Evolutionary conservation across 768 basidiomycete genomes (phyloP).

Genomic region (Hirschioporus abietinus): DNA sequence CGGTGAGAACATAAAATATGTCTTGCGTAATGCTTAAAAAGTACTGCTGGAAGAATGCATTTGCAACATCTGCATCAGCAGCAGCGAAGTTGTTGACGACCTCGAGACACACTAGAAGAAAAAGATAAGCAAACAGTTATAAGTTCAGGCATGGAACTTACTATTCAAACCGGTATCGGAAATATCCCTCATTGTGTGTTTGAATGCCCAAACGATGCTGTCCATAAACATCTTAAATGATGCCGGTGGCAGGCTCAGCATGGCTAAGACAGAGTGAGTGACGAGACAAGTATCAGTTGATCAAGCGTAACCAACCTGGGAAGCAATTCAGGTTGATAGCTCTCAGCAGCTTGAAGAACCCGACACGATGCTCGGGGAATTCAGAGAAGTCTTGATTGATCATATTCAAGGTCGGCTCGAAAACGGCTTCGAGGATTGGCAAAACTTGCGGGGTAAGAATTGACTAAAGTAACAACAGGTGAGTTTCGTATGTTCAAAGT

Average conservation of each 20-base stretch:
- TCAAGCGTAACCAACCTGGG: constrained; percentile 58
- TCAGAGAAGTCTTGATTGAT: constrained; percentile 99
- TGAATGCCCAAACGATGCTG: constrained; percentile 99
- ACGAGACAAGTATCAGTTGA: neutral
- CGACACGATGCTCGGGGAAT: constrained; percentile 94
- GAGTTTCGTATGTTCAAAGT: neutral
- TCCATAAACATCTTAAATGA: constrained; percentile 99
- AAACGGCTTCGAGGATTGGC: constrained; percentile 92
- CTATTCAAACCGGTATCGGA: constrained; percentile 84
- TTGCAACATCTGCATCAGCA: constrained; percentile 73
- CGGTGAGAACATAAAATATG: constrained; percentile 95
- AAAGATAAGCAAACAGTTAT: constrained; percentile 2
- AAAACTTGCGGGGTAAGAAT: constrained; percentile 91
- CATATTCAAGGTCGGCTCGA: constrained; percentile 96
- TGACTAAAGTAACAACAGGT: constrained; percentile 39
- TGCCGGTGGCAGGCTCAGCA: constrained; percentile 79
- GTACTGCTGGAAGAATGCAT: constrained; percentile 95
- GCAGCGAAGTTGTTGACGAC: constrained; percentile 92
- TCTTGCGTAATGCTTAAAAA: constrained; percentile 92
- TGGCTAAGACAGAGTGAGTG: constrained; percentile 38
- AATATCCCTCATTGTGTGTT: constrained; percentile 98
- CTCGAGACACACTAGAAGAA: constrained; percentile 68
- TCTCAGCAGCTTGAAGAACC: constrained; percentile 93
- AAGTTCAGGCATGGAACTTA: constrained; percentile 30
- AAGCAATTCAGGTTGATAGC: constrained; percentile 93